Percentiles rank a stretch among this genome's conserved stretches.
These are phyloP conservation scores for Microdochium nivale DNA, from an alignment of 2,329 filamentous ascomycete species.

Conservation along the genomic window DNA sequence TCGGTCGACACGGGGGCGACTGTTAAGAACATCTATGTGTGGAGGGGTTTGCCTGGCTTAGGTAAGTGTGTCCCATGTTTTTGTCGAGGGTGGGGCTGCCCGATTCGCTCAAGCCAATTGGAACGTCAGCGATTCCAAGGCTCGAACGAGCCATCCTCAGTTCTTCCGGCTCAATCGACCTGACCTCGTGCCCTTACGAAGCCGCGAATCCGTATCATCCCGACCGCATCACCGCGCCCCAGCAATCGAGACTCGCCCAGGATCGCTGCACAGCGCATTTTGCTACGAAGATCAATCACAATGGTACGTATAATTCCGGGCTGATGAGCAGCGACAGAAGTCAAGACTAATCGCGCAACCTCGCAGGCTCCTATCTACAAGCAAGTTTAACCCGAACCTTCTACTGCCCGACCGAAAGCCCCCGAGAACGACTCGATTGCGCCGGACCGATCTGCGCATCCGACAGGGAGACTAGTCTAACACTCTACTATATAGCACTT, in stretches of 20 bases:
- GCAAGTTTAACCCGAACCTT: constrained; percentile 6
- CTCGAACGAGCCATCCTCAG: neutral
- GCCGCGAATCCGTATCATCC: neutral
- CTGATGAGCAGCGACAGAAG: neutral
- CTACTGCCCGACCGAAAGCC: neutral
- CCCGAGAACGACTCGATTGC: constrained; percentile 6
- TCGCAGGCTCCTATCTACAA: constrained; percentile 9
- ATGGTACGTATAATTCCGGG: neutral
- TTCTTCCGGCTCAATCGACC: neutral
- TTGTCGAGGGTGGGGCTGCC: neutral
- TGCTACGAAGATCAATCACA: neutral
- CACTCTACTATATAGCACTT: constrained; percentile 44
- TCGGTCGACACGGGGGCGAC: too few species aligned
- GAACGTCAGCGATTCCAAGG: neutral
- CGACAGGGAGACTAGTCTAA: constrained; percentile 9
- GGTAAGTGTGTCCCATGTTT: neutral
- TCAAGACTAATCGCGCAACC: constrained; percentile 3
- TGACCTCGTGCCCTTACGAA: neutral
- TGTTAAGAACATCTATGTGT: too few species aligned
- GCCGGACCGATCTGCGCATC: constrained; percentile 8
- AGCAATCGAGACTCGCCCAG: neutral
- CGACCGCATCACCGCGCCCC: constrained; percentile 4
- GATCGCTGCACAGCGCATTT: neutral
- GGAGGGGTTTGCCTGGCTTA: neutral
- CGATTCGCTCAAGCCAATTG: neutral